Base-by-base conservation (phyloP, 2,329 filamentous ascomycete species). In the Lanzia echinophila region DNA sequence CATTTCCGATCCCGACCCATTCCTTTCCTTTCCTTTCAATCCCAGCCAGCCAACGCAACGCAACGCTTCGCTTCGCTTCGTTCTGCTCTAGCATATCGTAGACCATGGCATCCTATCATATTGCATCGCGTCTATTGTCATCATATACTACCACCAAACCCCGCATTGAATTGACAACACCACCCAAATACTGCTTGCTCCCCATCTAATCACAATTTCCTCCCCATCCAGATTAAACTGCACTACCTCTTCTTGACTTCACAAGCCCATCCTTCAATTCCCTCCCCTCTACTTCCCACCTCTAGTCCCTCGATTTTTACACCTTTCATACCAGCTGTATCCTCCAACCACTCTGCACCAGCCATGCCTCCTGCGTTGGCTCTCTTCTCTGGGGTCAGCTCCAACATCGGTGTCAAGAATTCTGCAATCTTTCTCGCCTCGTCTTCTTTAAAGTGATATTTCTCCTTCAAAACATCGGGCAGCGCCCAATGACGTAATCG, bases 321-420 rank as follows among this genome's bases (percentile, higher is more conserved):
- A 11, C 79, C 81, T 64, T 91, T 85, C 91, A 99, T 97, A 7
- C 91, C 92, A 33, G 86, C 85, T 3, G 91, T 91, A 61, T 90
- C 87, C 57, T 88, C 83, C 61, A 97, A 72, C 80, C 92, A 97
- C 6, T 75, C 69, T 63, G 95, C 90, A 6, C 86, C 85, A 3
- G 88, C 85, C 94, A 97, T 97, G 6, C 94, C 94, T 34, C 94
- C 94, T 1, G 94, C 94, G 68, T 97, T 99, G 11, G 94, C 94
- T 39, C 94, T 79, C 71, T 89, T 88, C 56, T 92, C 89, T 0
- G 94, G 94, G 39, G 90, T 73, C 22, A 99, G 75, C 70, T 96
- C 90, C 38, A 99, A 76, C 90, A 97, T 95, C 0, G 94, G 94
- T 1, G 84, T 77, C 54, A 99, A 71, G 71, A 99, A 96, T 28